A percentile compares a stretch with the other conserved stretches of the same genome.
Evolutionary conservation across 2,329 filamentous ascomycete genomes (phyloP).

Genomic region (Aspergillus pseudotamarii): DNA sequence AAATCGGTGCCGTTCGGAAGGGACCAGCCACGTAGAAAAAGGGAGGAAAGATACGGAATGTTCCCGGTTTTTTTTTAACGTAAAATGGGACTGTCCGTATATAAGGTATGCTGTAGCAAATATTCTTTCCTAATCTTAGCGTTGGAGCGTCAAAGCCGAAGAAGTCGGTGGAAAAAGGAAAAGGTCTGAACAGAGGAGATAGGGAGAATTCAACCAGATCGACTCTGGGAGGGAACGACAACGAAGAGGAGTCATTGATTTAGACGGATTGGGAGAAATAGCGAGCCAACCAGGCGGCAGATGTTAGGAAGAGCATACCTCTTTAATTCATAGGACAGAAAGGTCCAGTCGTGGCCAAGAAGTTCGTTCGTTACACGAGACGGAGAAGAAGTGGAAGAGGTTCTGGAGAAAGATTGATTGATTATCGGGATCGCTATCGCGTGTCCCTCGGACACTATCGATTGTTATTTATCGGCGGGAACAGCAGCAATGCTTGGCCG

Average conservation of each 20-base stretch:
- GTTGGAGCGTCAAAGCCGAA: neutral
- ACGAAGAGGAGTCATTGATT: neutral
- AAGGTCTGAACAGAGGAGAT: neutral
- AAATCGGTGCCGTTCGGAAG: slow-evolving; percentile 16
- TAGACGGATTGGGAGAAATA: neutral
- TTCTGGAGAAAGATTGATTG: slow-evolving; percentile 9
- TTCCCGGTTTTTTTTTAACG: slow-evolving; percentile 10
- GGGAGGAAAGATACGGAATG: slow-evolving; percentile 23
- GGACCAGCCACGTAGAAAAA: slow-evolving; percentile 28
- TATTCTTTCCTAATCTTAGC: neutral
- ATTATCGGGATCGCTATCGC: slow-evolving; percentile 21
- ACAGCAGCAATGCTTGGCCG: slow-evolving; percentile 16
- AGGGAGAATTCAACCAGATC: neutral
- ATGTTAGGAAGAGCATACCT: neutral
- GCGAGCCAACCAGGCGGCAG: neutral
- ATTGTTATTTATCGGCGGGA: slow-evolving; percentile 22
- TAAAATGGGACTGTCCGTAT: neutral
- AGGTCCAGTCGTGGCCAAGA: neutral
- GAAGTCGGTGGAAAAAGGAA: neutral
- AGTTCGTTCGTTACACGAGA: slow-evolving; percentile 10
- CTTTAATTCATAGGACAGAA: neutral
- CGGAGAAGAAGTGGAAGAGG: neutral
- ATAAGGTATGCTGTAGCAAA: neutral
- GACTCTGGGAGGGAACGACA: neutral
- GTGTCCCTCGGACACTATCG: slow-evolving; percentile 20